These are phyloP conservation scores for Yamagishiella unicocca DNA, from an alignment of 139 green algal species.

Conservation along the genomic window DNA sequence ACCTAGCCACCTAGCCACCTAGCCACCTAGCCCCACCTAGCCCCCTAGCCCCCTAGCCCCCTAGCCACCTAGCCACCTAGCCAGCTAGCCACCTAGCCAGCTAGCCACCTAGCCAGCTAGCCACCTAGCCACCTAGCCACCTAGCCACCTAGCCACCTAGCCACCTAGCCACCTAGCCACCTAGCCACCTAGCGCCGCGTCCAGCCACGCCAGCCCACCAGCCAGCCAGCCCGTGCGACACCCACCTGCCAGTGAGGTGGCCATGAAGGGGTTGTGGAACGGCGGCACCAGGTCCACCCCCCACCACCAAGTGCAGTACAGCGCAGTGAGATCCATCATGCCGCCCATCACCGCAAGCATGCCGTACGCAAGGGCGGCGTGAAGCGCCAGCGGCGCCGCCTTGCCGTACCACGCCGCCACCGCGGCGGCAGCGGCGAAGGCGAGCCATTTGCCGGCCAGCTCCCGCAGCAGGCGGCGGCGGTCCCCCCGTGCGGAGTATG, in stretches of 20 bases:
- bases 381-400: neutral
- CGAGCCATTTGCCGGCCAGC: constrained; percentile 28
- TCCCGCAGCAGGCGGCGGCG: neutral
- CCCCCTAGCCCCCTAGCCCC: too few species aligned
- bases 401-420: neutral
- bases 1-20: too few species aligned
- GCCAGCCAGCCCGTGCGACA: too few species aligned
- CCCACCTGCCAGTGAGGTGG: constrained; percentile 42
- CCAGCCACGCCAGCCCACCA: too few species aligned
- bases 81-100: too few species aligned
- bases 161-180: too few species aligned
- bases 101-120: too few species aligned
- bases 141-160: too few species aligned
- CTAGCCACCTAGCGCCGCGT: too few species aligned
- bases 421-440: neutral
- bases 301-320: neutral
- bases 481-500: neutral
- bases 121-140: too few species aligned
- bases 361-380: constrained; percentile 18
- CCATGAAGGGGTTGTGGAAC: constrained; percentile 16
- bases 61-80: too few species aligned
- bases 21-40: too few species aligned
- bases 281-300: constrained; percentile 34
- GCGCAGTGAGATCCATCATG: constrained; percentile 26
- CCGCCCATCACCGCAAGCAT: constrained; percentile 38